Conservation (phyloP, 208 protist species). For the Kentomonas sorsogonicus region DNA sequence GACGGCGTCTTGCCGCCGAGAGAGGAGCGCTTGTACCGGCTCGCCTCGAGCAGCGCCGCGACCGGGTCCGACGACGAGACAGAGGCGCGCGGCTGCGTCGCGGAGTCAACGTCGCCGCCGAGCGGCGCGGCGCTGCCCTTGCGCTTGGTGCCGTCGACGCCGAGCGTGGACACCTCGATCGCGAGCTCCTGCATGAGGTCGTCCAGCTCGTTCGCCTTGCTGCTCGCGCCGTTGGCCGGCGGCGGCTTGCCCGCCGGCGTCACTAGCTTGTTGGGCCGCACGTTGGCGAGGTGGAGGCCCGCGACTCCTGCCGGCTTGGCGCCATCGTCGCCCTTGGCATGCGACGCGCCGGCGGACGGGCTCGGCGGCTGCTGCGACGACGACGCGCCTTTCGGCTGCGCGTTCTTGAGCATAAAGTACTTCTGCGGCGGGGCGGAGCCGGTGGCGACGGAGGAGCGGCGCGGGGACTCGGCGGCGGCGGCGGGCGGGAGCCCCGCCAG, state of each 20-base stretch:
- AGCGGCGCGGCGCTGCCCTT: too few species aligned
- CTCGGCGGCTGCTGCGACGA: background rate
- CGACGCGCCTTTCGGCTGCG: background rate
- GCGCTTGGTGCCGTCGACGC: slow-evolving; percentile 28
- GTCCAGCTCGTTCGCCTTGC: slow-evolving; percentile 40
- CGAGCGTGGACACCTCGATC: slow-evolving; percentile 50
- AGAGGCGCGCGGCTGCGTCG: slow-evolving; percentile 10
- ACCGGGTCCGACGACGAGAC: slow-evolving; percentile 23
- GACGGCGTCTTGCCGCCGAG: too few species aligned
- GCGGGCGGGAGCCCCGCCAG: background rate
- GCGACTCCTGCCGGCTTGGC: background rate
- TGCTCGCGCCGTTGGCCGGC: background rate
- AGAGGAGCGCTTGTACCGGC: too few species aligned
- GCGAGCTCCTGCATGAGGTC: slow-evolving; percentile 70
- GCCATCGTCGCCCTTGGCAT: slow-evolving; percentile 4
- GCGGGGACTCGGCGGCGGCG: slow-evolving; percentile 5
- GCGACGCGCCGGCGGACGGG: background rate
- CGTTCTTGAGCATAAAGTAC: slow-evolving; percentile 18
- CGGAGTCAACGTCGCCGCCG: too few species aligned
- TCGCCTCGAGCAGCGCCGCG: slow-evolving; percentile 44
- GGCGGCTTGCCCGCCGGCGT: background rate
- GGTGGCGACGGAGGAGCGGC: slow-evolving; percentile 13
- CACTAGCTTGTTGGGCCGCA: slow-evolving; percentile 4
- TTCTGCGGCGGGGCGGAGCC: slow-evolving; percentile 21
- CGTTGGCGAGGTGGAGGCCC: slow-evolving; percentile 25